Base-by-base conservation (phyloP, 1,139 yeast species). In the Ashbya aceris region DNA sequence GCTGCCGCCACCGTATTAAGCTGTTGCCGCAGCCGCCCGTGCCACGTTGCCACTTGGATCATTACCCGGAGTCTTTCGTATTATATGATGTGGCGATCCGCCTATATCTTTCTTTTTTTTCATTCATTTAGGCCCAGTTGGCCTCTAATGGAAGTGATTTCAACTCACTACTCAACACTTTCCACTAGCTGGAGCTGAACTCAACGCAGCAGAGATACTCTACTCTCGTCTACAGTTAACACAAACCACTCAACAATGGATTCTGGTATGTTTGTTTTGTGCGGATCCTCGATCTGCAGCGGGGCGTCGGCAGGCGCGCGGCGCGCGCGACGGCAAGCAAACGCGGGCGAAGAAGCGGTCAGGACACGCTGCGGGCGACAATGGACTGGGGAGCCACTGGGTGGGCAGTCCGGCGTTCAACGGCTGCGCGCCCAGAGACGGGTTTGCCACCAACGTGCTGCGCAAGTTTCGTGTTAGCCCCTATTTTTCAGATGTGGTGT, bases 241-340 rank as follows among this genome's bases (percentile, higher is more conserved):
- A 42, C 30, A 39, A 35, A 39, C 40, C 40, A 35, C 30, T 35
- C 42, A 39, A 49, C 47, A 48, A 51, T 51, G 55, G 55, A 51
- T 51, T 51, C 55, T 47, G 55, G 55, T 51, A 51, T 51, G 55
- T 47, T 37, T 10, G 27, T n/a, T 23, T 34, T 17, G 23, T 17
- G 23, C 23, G 6, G 23, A 17, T 17, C 23, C 23, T 17, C 23
- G 23, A 17, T 17, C 23, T 17, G 23, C 23, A 17, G 23, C 23
- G 23, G 23, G 6, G 23, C 23, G n/a, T 17, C 23, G 23, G 23
- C 23, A 6, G 23, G 23, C 23, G 23, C 23, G 23, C 23, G 23
- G 23, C 23, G 23, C 23, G 23, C 23, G 23, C 23, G 23, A 17
- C 23, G 23, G 23, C 6, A 17, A 17, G 23, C 23, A 17, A 17